Percentiles rank a stretch among this genome's conserved stretches.
Conservation (phyloP, 2,329 filamentous ascomycete genomes). For the Penicillium sp. region DNA sequence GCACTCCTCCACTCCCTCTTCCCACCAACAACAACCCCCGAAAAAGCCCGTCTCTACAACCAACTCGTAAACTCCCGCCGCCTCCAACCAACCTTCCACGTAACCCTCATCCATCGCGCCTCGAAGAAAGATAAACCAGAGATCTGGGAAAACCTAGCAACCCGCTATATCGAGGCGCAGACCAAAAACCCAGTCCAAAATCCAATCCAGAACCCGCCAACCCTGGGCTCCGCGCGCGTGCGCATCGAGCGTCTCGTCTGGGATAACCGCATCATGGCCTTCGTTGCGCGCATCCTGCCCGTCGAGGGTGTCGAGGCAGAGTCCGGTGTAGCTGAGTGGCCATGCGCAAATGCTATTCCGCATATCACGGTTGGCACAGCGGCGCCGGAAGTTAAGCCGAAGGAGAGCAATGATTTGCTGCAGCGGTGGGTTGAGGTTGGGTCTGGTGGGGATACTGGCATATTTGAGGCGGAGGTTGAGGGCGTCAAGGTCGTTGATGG, state of each 20-base stretch:
- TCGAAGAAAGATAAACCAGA: constrained; percentile 58
- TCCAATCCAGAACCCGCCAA: constrained; percentile 26
- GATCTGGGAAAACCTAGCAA: constrained; percentile 71
- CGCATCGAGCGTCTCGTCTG: constrained; percentile 69
- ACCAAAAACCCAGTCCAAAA: constrained; percentile 24
- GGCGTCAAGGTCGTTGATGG: constrained; percentile 57
- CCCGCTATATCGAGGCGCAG: constrained; percentile 51
- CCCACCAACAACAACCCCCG: constrained; percentile 47
- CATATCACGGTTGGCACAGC: constrained; percentile 90
- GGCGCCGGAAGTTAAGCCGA: constrained; percentile 73
- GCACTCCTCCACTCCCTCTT: constrained; percentile 70
- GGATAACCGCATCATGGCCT: constrained; percentile 84
- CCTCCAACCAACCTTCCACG: constrained; percentile 83
- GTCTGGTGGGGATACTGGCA: constrained; percentile 48
- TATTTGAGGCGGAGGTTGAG: constrained; percentile 53
- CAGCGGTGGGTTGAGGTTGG: constrained; percentile 68
- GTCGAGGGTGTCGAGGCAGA: constrained; percentile 9
- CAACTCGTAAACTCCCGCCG: constrained; percentile 70
- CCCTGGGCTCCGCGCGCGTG: constrained; percentile 41
- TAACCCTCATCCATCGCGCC: constrained; percentile 85
- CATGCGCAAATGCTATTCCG: constrained; percentile 72
- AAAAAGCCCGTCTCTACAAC: constrained; percentile 66
- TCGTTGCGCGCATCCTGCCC: constrained; percentile 69
- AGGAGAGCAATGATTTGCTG: constrained; percentile 87
- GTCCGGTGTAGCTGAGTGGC: constrained; percentile 50